A percentile compares a stretch with the other conserved stretches of the same genome.
Conservation (phyloP, 2,329 filamentous ascomycete species). For the Hirsutella thompsonii region DNA sequence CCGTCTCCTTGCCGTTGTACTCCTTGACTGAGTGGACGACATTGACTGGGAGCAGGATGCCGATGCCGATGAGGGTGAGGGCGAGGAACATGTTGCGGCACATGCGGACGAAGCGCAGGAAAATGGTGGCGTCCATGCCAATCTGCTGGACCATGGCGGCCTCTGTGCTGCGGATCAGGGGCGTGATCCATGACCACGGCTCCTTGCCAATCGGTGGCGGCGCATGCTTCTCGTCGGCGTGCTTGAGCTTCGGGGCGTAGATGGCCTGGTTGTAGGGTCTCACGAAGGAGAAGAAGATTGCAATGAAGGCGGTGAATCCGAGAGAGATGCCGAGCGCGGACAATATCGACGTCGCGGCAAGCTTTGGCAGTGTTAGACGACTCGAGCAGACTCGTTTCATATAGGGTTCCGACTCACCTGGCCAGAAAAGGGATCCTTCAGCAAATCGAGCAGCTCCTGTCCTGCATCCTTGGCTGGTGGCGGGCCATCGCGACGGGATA, state of each 20-base stretch:
- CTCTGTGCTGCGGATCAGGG: constrained; percentile 68
- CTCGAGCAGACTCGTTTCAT: too few relatives aligned
- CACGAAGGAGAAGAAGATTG: constrained; percentile 73
- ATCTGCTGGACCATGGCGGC: constrained; percentile 65
- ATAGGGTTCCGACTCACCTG: constrained; percentile 27
- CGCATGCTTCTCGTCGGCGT: constrained; percentile 80
- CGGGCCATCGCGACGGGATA: constrained; percentile 1
- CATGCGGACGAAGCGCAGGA: constrained; percentile 83
- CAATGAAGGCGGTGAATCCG: constrained; percentile 59
- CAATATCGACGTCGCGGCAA: constrained; percentile 44
- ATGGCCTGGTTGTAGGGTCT: constrained; percentile 86
- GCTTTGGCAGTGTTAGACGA: too few relatives aligned
- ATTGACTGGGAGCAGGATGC: constrained; percentile 73
- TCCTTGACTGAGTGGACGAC: constrained; percentile 28
- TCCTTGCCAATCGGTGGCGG: constrained; percentile 78
- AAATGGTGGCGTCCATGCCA: constrained; percentile 83
- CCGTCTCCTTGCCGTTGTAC: constrained; percentile 8
- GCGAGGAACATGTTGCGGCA: constrained; percentile 77
- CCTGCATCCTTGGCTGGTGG: constrained; percentile 15
- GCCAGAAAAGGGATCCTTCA: constrained; percentile 36
- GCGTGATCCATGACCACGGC: constrained; percentile 76
- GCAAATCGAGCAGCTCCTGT: constrained; percentile 31
- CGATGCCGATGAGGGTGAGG: constrained; percentile 59
- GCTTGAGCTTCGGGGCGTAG: constrained; percentile 87
- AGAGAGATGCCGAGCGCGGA: constrained; percentile 73